A percentile compares a stretch with the other conserved stretches of the same genome.
Evolutionary conservation across 2,329 filamentous ascomycete species (phyloP).

Genomic region (Botrytis fabae): DNA sequence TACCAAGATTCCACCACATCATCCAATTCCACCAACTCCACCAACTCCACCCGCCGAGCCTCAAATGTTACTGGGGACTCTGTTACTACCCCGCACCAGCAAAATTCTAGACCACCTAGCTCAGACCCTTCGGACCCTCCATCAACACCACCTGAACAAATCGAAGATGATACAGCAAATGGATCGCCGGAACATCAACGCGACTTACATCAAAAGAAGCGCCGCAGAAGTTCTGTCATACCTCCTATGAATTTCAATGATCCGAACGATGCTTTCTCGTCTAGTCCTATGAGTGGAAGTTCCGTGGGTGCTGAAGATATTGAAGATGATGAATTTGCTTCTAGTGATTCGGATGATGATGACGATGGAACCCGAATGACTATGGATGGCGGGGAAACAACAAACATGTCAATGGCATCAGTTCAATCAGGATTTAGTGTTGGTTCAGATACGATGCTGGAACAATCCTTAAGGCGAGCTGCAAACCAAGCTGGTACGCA

Average conservation of each 20-base stretch:
- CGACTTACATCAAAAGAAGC: conserved; percentile 61
- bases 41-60: conserved; percentile 71
- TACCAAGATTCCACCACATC: conserved; percentile 84
- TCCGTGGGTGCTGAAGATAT: conserved; percentile 48
- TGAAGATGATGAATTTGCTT: conserved; percentile 51
- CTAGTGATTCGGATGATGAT: conserved; percentile 55
- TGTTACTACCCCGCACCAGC: conserved; percentile 32
- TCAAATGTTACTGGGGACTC: conserved; percentile 51
- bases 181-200: conserved; percentile 66
- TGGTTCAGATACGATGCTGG: conserved; percentile 70
- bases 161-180: conserved; percentile 58
- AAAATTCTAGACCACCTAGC: conserved; percentile 39
- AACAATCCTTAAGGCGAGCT: conserved; percentile 76
- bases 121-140: conserved; percentile 57
- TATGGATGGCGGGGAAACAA: conserved; percentile 67
- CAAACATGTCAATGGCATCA: conserved; percentile 65
- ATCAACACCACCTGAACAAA: conserved; percentile 62
- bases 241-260: conserved; percentile 64
- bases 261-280: conserved; percentile 67
- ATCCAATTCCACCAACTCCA: conserved; percentile 71
- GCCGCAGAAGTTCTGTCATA: conserved; percentile 66
- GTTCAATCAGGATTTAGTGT: conserved; percentile 58
- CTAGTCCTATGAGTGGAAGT: conserved; percentile 72
- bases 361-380: conserved; percentile 81
- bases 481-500: conserved; percentile 74